Percentiles rank a stretch among this genome's conserved stretches.
Evolutionary conservation across 1,139 yeast species (phyloP).

Genomic region (Pneumocystis canis): DNA sequence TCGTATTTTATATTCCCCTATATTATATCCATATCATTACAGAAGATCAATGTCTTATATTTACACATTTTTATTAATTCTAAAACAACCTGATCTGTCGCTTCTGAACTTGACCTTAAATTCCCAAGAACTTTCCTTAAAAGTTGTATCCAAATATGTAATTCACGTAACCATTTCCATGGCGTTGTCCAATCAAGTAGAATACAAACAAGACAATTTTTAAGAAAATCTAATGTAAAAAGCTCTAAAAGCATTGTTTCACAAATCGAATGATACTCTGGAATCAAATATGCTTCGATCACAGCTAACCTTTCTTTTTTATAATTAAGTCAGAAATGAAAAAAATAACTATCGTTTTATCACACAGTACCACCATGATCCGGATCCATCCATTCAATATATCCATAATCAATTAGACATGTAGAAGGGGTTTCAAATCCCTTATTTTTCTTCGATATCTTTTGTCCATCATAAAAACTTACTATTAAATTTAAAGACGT

Average conservation of each 20-base stretch:
- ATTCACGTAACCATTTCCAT: slow-evolving; percentile 14
- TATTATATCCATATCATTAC: not conserved
- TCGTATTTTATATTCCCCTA: slow-evolving; percentile 3
- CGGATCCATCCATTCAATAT: slow-evolving; percentile 23
- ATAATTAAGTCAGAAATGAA: slow-evolving; percentile 3
- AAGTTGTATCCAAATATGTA: slow-evolving; percentile 8
- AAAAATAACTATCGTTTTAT: not conserved
- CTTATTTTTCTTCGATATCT: not conserved
- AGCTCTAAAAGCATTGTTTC: slow-evolving; percentile 7
- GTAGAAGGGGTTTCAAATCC: not conserved
- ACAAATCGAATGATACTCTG: slow-evolving; percentile 9
- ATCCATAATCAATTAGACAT: slow-evolving; percentile 24
- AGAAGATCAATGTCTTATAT: not conserved
- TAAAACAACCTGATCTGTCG: not conserved
- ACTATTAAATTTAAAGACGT: not conserved
- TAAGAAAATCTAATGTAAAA: slow-evolving; percentile 1
- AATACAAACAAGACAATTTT: slow-evolving; percentile 9
- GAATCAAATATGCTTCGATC: slow-evolving; percentile 24
- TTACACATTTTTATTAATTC: not conserved
- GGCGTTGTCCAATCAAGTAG: slow-evolving; percentile 17
- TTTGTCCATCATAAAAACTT: not conserved
- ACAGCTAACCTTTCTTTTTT: slow-evolving; percentile 20
- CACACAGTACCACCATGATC: slow-evolving; percentile 21
- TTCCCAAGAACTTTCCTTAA: slow-evolving; percentile 7
- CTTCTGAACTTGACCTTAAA: slow-evolving; percentile 3